Evolutionary conservation across 1,139 yeast species (phyloP), one percentile per base, ranked within the genome.

Genomic region (Blastobotrys arbuscula): DNA sequence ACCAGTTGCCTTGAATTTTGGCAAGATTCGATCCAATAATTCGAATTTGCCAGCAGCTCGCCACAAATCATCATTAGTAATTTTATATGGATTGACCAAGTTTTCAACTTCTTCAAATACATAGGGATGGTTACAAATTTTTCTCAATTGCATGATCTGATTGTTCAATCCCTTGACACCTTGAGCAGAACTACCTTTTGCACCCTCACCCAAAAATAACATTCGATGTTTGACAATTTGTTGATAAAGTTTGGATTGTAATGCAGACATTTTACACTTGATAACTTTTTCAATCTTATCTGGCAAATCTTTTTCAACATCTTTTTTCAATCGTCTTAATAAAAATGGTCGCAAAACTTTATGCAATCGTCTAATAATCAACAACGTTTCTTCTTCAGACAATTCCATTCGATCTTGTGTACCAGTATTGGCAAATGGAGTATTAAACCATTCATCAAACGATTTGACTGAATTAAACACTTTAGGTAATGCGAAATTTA

Each of bases 361-460:
- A 68, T 92, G 98, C 64, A 92, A 77, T 78, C 98, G 87, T 67
- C 97, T 77, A 63, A 92, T 92, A 52, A 92, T 87, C 72, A 92
- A 80, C 56, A 92, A 74, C 18, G 96, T 84, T 69, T 92, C 98
- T 82, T 92, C 98, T 78, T 92, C 98, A 0, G 95, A 85, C 56
- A 92, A 76, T 60, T 87, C 97, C 63, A 92, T 81, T 69, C 86
- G 89, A 61, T 92, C 98, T 65, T 86, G 95, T 19, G 88, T 78
- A 50, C 98, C 98, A 6, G 97, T 85, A 62, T 87, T 92, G 2
- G 97, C 97, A 70, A 92, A 92, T 6, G 98, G 98, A 0, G 98
- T 92, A 65, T 92, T 92, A 67, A 92, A 92, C 98, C 98, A 92
- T 63, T 92, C 98, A 65, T 92, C 97, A 66, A 92, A 92, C 6